These are phyloP conservation scores for Gigaspora rosea DNA, from an alignment of 192 early-diverging fungal genomes.

Conservation along the genomic window DNA sequence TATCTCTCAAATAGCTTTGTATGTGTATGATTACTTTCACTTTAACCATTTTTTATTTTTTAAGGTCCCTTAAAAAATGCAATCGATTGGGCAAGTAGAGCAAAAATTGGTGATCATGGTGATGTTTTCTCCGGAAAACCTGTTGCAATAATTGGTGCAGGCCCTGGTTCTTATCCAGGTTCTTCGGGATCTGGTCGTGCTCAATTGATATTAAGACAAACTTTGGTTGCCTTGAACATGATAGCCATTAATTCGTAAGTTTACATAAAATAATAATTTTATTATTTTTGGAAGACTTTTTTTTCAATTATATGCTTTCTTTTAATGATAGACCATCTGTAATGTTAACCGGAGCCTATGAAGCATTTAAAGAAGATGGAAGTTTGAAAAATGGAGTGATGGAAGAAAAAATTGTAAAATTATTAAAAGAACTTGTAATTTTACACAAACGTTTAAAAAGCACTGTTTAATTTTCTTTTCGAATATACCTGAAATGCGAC, in stretches of 20 bases:
- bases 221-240: background rate
- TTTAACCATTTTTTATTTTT: background rate
- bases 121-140: constrained; percentile 4
- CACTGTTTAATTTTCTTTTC: too few species aligned
- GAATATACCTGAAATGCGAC: too few species aligned
- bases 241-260: background rate
- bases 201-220: background rate
- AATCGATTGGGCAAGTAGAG: constrained; percentile 22
- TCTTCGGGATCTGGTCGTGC: constrained; percentile 8
- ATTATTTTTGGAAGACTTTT: too few species aligned
- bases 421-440: too few species aligned
- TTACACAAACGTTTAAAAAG: too few species aligned
- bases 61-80: constrained; percentile 23
- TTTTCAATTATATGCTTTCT: too few species aligned
- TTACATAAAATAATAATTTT: too few species aligned
- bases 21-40: background rate
- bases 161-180: background rate
- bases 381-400: too few species aligned
- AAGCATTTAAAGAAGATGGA: too few species aligned
- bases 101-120: background rate
- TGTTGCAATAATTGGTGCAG: background rate
- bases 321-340: too few species aligned
- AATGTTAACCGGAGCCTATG: too few species aligned
- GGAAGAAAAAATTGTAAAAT: too few species aligned
- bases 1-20: background rate